Evolutionary conservation across 2,329 filamentous ascomycete genomes (phyloP).

Genomic region (Aspergillus sp.): DNA sequence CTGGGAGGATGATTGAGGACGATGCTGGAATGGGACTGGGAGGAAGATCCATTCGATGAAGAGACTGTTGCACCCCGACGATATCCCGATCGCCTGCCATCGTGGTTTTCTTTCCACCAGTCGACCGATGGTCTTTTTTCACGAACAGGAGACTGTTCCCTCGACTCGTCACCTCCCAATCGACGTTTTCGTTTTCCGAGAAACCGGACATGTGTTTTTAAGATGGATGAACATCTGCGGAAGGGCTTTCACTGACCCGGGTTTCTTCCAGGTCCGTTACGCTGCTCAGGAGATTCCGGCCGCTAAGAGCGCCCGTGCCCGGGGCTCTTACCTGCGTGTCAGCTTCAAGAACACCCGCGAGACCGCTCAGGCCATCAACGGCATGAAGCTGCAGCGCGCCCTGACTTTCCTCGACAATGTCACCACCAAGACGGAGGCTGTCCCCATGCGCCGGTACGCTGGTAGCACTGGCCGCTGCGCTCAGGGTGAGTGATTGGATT

Average conservation of each 20-base stretch:
- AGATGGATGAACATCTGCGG: conserved; percentile 6
- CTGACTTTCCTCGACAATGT: conserved; percentile 98
- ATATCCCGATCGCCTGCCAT: too few relatives aligned
- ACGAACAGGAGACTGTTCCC: too few relatives aligned
- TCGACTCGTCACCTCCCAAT: too few relatives aligned
- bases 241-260: conserved; percentile 26
- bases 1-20: too few relatives aligned
- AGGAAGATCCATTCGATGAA: too few relatives aligned
- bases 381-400: conserved; percentile 95
- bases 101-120: too few relatives aligned
- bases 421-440: conserved; percentile 91
- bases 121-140: too few relatives aligned
- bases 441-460: conserved; percentile 97
- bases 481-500: conserved; percentile 73
- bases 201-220: neutral
- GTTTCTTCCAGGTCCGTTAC: conserved; percentile 77
- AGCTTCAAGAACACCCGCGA: conserved; percentile 99
- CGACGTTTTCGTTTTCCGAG: neutral
- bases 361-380: conserved; percentile 98
- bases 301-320: conserved; percentile 93
- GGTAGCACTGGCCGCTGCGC: conserved; percentile 92
- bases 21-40: too few relatives aligned
- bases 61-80: too few relatives aligned
- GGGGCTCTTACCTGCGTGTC: conserved; percentile 97
- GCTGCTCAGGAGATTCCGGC: conserved; percentile 82